Base-by-base conservation (phyloP, 108 stramenopile species). In the Cyclostephanos tholiformis region DNA sequence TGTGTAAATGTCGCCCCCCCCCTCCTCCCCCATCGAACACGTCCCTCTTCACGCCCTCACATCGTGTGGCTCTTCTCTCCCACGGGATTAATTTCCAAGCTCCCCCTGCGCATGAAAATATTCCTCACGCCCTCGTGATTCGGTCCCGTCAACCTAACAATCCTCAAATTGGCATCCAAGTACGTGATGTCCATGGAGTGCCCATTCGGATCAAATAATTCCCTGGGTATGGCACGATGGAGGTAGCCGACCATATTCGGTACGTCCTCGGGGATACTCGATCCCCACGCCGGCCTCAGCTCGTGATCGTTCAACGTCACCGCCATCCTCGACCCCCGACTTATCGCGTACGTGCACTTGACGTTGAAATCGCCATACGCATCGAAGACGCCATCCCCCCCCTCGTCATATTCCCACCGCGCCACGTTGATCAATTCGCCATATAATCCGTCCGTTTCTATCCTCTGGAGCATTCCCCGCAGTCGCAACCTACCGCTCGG, bases 111-210 rank as follows among this genome's bases (percentile, higher is more conserved):
- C 23, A 46, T 46, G 44, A 86, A 92, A 65, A 92, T 82, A 68
- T 88, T 86, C 57, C 91, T 74, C 25, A 87, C 84, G 4, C 88
- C 88, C 76, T 92, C 91, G 22, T 75, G 72, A 49, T 64, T 58
- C 17, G 86, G 59, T 35, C 91, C 91, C 11, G 87, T 85, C 59
- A 87, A 80, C 20, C 88, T 77, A 2, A 85, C 84, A 44, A 92
- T 88, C 44, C 86, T 82, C 65, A 92, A 71, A 19, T 89, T 81
- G 17, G 62, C 86, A 72, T 92, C 91, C 62, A 88, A 59, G 72
- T 92, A 92, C 22, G 91, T 88, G 38, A 86, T 89, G 59, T 89
- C 91, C 76, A 88, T 84, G 26, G 86, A 84, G 67, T 87, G 84
- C 22, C 83, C 77, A 25, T 72, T 64, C 0, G 88, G 86, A 82